Conservation (phyloP, 345 rosid species). For the Pelargonium nanum region DNA sequence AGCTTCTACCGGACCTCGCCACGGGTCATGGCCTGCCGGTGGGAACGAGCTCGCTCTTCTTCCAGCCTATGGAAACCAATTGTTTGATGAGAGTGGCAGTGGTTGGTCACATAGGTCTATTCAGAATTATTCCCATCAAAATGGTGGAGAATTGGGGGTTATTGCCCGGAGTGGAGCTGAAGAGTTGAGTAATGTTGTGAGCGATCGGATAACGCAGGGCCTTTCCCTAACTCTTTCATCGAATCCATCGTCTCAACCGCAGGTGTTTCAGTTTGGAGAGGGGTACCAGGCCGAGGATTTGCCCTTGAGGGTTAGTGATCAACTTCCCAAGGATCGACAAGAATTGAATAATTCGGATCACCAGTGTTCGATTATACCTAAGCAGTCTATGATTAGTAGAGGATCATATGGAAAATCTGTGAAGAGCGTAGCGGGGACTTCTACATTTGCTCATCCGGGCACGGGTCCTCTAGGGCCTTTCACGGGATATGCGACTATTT, state of each 20-base stretch:
- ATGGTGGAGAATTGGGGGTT: slow-evolving; percentile 19
- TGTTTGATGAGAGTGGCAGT: neutral
- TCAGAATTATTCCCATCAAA: slow-evolving; percentile 12
- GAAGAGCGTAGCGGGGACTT: slow-evolving; percentile 17
- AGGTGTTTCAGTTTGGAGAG: slow-evolving; percentile 14
- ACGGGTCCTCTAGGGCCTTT: slow-evolving; percentile 65
- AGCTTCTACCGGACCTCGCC: slow-evolving; percentile 13
- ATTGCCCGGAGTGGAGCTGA: slow-evolving; percentile 15
- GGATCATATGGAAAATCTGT: slow-evolving; percentile 20
- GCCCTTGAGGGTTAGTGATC: neutral
- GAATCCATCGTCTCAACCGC: slow-evolving; percentile 17
- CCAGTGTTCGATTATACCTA: slow-evolving; percentile 11
- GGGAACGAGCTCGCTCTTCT: slow-evolving; percentile 22
- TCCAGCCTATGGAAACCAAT: slow-evolving; percentile 21
- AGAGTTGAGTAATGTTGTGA: neutral
- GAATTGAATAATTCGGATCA: slow-evolving; percentile 3
- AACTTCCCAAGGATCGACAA: slow-evolving; percentile 12
- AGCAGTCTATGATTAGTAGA: slow-evolving; percentile 16
- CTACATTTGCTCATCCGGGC: slow-evolving; percentile 14
- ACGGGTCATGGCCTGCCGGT: slow-evolving; percentile 12
- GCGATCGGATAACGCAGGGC: slow-evolving; percentile 24
- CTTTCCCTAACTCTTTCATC: slow-evolving; percentile 49
- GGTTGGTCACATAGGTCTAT: slow-evolving; percentile 2
- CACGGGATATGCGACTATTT: slow-evolving; percentile 58
- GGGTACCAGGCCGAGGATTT: slow-evolving; percentile 12